Base-by-base conservation (phyloP, 345 rosid genomes). In the Carallia brachiata region DNA sequence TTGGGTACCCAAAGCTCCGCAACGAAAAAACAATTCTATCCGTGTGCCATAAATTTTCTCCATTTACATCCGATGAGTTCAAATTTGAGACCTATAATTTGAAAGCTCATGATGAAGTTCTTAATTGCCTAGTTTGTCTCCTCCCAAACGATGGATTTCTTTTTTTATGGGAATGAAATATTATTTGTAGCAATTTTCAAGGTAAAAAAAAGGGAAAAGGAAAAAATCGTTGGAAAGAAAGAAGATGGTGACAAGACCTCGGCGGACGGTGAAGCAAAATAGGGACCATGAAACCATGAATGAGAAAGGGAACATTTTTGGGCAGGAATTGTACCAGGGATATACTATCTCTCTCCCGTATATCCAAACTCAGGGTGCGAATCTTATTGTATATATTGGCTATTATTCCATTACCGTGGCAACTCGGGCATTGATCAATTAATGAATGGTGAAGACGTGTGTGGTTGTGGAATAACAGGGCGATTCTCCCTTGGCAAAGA, bases 401-500 rank as follows among this genome's bases (percentile, higher is more conserved):
- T 64, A 44, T 23, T 6, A 36, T 9, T 55, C 10, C 8, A 10
- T 55, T 3, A 13, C 36, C 15, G 55, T 36, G 23, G 62, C 65
- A 37, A n/a, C 36, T 36, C 13, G 30, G 34, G 18, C 52, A 17
- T 40, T 58, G 66, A 19, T 47, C 34, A 16, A 52, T 65, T n/a
- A n/a, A n/a, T n/a, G 40, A 37, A 63, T 12, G 61, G 30, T 7
- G 7, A 15, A 69, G 6, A n/a, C 61, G 70, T 50, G 84, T 70
- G 69, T n/a, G n/a, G 81, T 68, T 54, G 73, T 60, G 61, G 84
- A 80, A 80, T 80, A 63, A 71, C 84, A 73, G 84, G 27, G 87
- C 67, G 48, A 71, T 69, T 73, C 81, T 76, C 74, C 79, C 73
- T 74, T 81, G 87, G 84, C 87, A 80, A 68, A 65, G 58, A 56